Conservation (phyloP, 495 filamentous ascomycete species). For the Choiromyces venosus region DNA sequence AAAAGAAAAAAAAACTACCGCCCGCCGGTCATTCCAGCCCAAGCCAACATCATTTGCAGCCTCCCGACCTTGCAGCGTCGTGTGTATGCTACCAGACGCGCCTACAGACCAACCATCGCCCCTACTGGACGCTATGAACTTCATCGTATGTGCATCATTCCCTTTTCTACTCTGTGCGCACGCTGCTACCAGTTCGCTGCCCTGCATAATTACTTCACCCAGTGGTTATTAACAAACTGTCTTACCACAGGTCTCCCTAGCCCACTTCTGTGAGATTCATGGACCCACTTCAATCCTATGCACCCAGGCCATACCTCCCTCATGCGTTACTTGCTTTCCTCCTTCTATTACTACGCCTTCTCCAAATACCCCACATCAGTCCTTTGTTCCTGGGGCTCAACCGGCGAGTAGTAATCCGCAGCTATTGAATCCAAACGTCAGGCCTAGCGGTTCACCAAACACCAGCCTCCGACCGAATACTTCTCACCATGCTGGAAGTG, state of each 20-base stretch:
- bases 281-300: constrained; percentile 93
- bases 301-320: constrained; percentile 75
- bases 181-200: constrained; percentile 7
- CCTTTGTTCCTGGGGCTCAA: constrained; percentile 43
- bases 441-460: constrained; percentile 7
- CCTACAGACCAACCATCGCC: constrained; percentile 24
- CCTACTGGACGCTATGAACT: constrained; percentile 41
- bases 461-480: constrained; percentile 31
- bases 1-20: not conserved
- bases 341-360: constrained; percentile 42
- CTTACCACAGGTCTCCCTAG: constrained; percentile 69
- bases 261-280: constrained; percentile 95
- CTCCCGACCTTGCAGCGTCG: constrained; percentile 14
- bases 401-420: not conserved
- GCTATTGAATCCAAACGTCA: not conserved
- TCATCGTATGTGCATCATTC: constrained; percentile 40
- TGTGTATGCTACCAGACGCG: constrained; percentile 12
- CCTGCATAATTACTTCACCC: constrained; percentile 17
- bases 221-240: constrained; percentile 25
- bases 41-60: constrained; percentile 25
- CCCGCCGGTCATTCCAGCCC: not conserved
- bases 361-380: constrained; percentile 46
- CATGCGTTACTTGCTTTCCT: constrained; percentile 68
- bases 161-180: constrained; percentile 17
- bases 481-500: constrained; percentile 30